These are phyloP conservation scores for Neolentinus lepideus DNA, from an alignment of 1,284 basidiomycete species.

Conservation along the genomic window DNA sequence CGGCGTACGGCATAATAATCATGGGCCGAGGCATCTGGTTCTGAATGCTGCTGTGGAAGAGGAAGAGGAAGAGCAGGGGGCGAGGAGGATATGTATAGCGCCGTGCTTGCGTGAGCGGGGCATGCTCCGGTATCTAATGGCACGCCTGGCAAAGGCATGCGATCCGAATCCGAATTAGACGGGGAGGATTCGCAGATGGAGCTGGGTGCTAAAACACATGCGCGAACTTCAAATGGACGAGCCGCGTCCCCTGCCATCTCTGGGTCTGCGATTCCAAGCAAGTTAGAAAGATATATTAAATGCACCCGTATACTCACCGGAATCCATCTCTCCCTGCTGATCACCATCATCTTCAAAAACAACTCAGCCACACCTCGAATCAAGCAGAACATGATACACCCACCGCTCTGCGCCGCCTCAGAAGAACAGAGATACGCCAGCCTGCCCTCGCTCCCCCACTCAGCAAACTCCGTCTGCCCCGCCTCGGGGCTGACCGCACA, in stretches of 20 bases:
- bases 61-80: not conserved
- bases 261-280: too few relatives aligned
- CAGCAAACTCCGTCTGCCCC: not conserved
- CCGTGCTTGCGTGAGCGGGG: not conserved
- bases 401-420: not conserved
- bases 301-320: too few relatives aligned
- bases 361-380: not conserved
- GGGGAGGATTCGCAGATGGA: not conserved
- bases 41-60: not conserved
- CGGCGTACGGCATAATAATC: not conserved
- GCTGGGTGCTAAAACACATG: not conserved
- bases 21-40: too few relatives aligned
- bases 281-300: too few relatives aligned
- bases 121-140: not conserved
- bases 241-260: not conserved
- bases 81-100: not conserved
- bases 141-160: not conserved
- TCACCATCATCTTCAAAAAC: too few relatives aligned
- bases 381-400: not conserved
- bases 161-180: not conserved
- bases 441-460: not conserved
- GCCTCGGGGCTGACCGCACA: not conserved
- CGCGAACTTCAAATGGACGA: not conserved
- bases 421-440: not conserved
- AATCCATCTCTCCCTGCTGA: too few relatives aligned